Evolutionary conservation across 176 grass and related monocot genomes (phyloP).

Genomic region (Phoenix dactylifera): DNA sequence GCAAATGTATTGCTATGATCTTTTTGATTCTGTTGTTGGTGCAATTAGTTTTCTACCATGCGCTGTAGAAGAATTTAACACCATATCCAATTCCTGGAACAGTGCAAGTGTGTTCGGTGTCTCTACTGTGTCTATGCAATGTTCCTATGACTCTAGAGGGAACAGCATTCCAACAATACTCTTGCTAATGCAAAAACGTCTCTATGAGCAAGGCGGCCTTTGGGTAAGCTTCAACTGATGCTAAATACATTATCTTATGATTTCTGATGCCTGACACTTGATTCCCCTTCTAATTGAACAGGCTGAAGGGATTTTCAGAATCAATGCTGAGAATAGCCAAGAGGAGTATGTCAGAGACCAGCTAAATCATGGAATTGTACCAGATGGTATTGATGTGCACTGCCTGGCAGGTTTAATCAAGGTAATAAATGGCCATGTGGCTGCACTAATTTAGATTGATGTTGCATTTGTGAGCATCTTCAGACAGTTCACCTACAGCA

Average conservation of each 20-base stretch:
- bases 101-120: slow-evolving; percentile 73
- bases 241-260: background rate
- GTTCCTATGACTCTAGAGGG: slow-evolving; percentile 74
- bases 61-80: slow-evolving; percentile 7
- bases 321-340: slow-evolving; percentile 75
- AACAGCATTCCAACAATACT: slow-evolving; percentile 76
- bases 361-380: slow-evolving; percentile 58
- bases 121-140: slow-evolving; percentile 75
- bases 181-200: slow-evolving; percentile 60
- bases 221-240: slow-evolving; percentile 18
- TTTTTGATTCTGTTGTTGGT: background rate
- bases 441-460: too few species aligned
- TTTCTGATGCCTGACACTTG: background rate
- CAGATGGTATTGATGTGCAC: slow-evolving; percentile 62
- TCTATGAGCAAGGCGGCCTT: slow-evolving; percentile 66
- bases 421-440: slow-evolving; percentile 23
- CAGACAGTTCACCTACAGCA: too few species aligned
- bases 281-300: slow-evolving; percentile 27
- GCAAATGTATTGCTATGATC: background rate
- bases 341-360: slow-evolving; percentile 67
- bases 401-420: slow-evolving; percentile 75
- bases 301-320: slow-evolving; percentile 81
- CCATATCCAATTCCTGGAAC: slow-evolving; percentile 6
- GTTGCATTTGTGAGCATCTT: too few species aligned
- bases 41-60: background rate